Evolutionary conservation across 192 early-diverging fungal species (phyloP), one percentile per base, ranked within the genome.

Genomic region (Backusella sp.): DNA sequence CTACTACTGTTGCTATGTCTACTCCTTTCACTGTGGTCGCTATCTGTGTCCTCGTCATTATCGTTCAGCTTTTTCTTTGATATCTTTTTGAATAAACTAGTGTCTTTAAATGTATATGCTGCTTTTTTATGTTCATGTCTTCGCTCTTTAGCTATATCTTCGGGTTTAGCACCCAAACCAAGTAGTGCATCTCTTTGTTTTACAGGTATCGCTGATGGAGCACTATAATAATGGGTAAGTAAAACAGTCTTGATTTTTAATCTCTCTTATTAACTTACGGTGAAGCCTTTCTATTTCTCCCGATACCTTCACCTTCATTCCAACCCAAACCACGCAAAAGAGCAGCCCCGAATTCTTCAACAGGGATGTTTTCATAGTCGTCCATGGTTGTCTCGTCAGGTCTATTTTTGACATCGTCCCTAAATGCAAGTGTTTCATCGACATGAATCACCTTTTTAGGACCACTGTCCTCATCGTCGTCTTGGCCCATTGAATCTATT

Each of bases 291-390:
- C 77, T 34, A 62, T 79, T 79, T 42, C 77, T 66, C n/a, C 77
- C 77, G 35, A 79, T 79, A 0, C 77, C 77, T 66, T 84, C 82
- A 39, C 92, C 92, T 53, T 92, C 89, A 52, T 88, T 90, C 94
- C 95, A 97, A 1, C 96, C 96, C 93, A 97, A 95, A 0, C 96
- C 96, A 15, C 94, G 85, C 66, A 98, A 80, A 73, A 97, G 82
- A 0, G 96, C 96, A 1, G 85, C 86, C 0, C 96, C 96, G 90
- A 98, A 98, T 66, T 92, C 90, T 67, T 97, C 94, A 1, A 98
- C 90, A 4, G 96, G 94, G 1, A 96, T 90, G 0, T 91, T 85
- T 62, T 92, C 93, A 71, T 96, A 98, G 72, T 93, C 92, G 3
- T 92, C 91, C 66, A 94, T 76, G 0, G 88, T 83, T 1, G 90